Percentiles rank a stretch among this genome's conserved stretches.
Evolutionary conservation across 2,329 filamentous ascomycete species (phyloP).

Genomic region (Alternaria angustiovoidea): DNA sequence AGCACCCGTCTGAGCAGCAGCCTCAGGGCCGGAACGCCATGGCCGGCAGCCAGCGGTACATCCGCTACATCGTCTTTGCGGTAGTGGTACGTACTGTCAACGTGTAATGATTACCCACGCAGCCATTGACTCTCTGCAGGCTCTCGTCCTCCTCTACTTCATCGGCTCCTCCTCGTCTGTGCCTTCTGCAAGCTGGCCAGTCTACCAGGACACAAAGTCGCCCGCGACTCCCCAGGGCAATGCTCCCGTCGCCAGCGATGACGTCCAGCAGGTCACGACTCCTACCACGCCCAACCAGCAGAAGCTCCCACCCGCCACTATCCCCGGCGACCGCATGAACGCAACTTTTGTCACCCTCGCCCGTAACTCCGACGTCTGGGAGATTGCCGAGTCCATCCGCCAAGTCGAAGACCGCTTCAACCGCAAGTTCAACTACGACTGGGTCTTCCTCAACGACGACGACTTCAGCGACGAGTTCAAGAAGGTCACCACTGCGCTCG

Average conservation of each 20-base stretch:
- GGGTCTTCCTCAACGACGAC: conserved; percentile 98
- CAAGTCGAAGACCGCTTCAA: conserved; percentile 99
- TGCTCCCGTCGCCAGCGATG: conserved; percentile 20
- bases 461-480: conserved; percentile 94
- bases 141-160: conserved; percentile 80
- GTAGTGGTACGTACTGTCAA: conserved; percentile 69
- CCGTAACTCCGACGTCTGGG: conserved; percentile 93
- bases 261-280: conserved; percentile 21
- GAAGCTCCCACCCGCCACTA: conserved; percentile 54
- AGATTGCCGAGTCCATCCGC: conserved; percentile 93
- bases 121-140: conserved; percentile 48
- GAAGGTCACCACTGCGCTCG: conserved; percentile 84
- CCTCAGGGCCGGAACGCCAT: conserved; percentile 64
- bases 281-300: conserved; percentile 47
- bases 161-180: conserved; percentile 70
- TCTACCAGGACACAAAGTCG: conserved; percentile 32
- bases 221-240: conserved; percentile 24
- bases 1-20: conserved; percentile 25
- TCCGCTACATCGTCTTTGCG: conserved; percentile 78
- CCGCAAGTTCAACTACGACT: conserved; percentile 94
- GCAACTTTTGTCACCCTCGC: conserved; percentile 97
- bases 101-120: neutral
- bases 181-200: conserved; percentile 47
- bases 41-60: conserved; percentile 75
- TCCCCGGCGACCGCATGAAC: conserved; percentile 81